Conservation (phyloP, 2,329 filamentous ascomycete species). For the Aaosphaeria arxii region DNA sequence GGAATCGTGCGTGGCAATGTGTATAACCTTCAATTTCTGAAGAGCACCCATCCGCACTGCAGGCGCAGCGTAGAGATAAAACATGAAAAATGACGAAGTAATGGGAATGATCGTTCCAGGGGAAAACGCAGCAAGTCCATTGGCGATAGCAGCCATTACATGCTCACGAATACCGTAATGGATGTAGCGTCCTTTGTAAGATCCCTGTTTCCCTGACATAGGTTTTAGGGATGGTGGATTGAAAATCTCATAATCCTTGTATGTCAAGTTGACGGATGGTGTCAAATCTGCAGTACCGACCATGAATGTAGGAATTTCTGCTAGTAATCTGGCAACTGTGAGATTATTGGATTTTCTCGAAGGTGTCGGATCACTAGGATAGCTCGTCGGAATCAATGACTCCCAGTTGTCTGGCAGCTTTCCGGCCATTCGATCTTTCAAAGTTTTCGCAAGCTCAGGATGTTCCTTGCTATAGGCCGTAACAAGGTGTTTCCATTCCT, state of each 20-base stretch:
- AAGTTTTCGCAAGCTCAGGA: slow-evolving; percentile 49
- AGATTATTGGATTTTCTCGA: slow-evolving; percentile 52
- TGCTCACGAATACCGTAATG: slow-evolving; percentile 38
- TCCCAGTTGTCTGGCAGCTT: slow-evolving; percentile 48
- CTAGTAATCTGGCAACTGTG: slow-evolving; percentile 53
- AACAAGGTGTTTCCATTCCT: slow-evolving; percentile 49
- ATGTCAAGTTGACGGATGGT: slow-evolving; percentile 52
- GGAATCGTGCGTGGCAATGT: slow-evolving; percentile 59
- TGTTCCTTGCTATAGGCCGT: slow-evolving; percentile 43
- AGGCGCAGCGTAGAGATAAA: slow-evolving; percentile 58
- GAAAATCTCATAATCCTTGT: slow-evolving; percentile 49
- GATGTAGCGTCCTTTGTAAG: slow-evolving; percentile 54
- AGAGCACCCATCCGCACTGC: slow-evolving; percentile 61
- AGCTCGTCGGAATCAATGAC: slow-evolving; percentile 48
- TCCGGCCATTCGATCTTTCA: slow-evolving; percentile 49
- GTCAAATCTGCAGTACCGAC: slow-evolving; percentile 62
- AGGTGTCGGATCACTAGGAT: slow-evolving; percentile 48
- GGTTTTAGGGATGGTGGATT: slow-evolving; percentile 36
- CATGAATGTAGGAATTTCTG: slow-evolving; percentile 90
- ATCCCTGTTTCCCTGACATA: slow-evolving; percentile 51
- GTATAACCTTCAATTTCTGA: slow-evolving; percentile 54
- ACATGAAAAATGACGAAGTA: slow-evolving; percentile 64
- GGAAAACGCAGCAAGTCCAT: slow-evolving; percentile 57
- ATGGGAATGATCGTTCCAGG: slow-evolving; percentile 39
- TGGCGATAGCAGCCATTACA: slow-evolving; percentile 38